These are phyloP conservation scores for Rhodamnia rubescens DNA, from an alignment of 345 rosid species.

Conservation along the genomic window DNA sequence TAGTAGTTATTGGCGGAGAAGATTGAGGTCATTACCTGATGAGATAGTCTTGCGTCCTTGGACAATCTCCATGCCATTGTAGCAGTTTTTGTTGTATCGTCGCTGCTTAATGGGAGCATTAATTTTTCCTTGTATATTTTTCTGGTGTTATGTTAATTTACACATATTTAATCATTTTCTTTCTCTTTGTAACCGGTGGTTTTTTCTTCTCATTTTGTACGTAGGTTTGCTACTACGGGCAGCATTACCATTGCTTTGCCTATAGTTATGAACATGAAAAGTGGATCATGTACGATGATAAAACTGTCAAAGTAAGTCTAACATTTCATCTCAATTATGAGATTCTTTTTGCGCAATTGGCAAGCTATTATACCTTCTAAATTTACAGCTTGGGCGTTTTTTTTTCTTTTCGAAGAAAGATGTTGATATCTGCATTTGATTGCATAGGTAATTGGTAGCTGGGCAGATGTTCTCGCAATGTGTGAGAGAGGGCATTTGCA, in stretches of 20 bases:
- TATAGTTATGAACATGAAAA: slow-evolving; percentile 53
- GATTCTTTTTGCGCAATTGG: background rate
- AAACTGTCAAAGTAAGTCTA: slow-evolving; percentile 68
- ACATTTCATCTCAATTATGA: background rate
- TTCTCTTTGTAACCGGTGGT: background rate
- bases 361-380: background rate
- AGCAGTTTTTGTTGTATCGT: background rate
- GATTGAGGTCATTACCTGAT: background rate
- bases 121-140: background rate
- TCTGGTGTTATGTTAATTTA: background rate
- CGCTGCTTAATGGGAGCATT: background rate
- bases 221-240: slow-evolving; percentile 98
- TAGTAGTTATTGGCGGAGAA: background rate
- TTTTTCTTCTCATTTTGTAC: background rate
- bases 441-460: slow-evolving; percentile 71
- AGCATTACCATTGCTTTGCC: slow-evolving; percentile 96
- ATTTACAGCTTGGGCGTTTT: background rate
- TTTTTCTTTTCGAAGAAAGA: background rate
- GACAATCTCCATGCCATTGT: background rate
- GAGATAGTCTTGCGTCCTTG: background rate
- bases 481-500: slow-evolving; percentile 90
- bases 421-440: background rate
- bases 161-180: background rate
- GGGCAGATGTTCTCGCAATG: slow-evolving; percentile 72
- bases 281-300: slow-evolving; percentile 98